Evolutionary conservation across 805 yeast genomes (phyloP), one percentile per base, ranked within the genome.

Genomic region (Wickerhamomyces queroliae): DNA sequence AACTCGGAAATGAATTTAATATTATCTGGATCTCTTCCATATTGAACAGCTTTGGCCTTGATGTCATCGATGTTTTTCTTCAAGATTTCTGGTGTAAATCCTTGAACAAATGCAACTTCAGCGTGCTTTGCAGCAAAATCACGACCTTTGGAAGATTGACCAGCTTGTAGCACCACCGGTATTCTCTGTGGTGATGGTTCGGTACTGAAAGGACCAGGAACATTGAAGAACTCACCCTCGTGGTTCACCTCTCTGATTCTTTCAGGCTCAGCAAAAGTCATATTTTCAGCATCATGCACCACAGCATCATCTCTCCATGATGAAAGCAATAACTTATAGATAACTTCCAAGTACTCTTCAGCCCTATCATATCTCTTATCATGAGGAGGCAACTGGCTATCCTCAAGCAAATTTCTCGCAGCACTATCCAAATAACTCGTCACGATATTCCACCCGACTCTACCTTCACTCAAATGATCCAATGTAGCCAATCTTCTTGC

Each of bases 381-480:
- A 43, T 66, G 71, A 3, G 58, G 58, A 16, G 66, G 62, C 15
- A 63, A 56, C 27, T 56, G 61, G 7, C 61, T n/a, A n/a, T n/a
- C 62, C 33, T 64, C 61, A 26, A 61, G 46, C 13, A 62, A 46
- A 41, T 64, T 62, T 42, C 61, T 47, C 4, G 67, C 63, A 15
- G 67, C 65, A 43, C 61, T 52, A 32, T 63, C 64, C 36, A 65
- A 48, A 37, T 66, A 64, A 5, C 67, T 60, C 17, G 66, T 55
- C 13, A 67, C 72, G 8, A 67, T 59, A 41, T 66, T 67, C 72
- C 72, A 66, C 16, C 69, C 72, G 37, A 67, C 42, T 42, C 72
- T 50, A 15, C 72, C 72, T 16, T 54, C 49, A 9, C 66, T 60
- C 38, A 66, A 53, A 44, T 66, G 69, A 42, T 66, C 71, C 27